Conservation (phyloP, 352 stramenopile genomes). For the Phytophthora pseudosyringae region DNA sequence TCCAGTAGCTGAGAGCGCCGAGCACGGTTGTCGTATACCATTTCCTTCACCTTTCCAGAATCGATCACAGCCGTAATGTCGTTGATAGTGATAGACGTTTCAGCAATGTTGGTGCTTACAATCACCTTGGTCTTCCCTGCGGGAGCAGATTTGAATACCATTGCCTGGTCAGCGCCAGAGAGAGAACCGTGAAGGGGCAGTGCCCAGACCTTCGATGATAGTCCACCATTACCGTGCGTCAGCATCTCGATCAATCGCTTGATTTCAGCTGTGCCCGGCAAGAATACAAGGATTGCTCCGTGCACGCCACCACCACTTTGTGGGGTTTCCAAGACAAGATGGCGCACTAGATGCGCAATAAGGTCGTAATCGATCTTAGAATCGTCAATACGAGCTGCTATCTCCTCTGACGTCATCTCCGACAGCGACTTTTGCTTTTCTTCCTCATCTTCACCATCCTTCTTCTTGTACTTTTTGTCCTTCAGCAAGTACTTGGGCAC, state of each 20-base stretch:
- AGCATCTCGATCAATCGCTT: slow-evolving; percentile 78
- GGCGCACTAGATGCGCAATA: slow-evolving; percentile 82
- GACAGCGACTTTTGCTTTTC: slow-evolving; percentile 38
- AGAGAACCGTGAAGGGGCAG: slow-evolving; percentile 82
- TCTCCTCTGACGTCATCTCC: slow-evolving; percentile 48
- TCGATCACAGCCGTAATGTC: slow-evolving; percentile 90
- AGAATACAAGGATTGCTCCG: slow-evolving; percentile 84
- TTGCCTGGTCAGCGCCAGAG: slow-evolving; percentile 71
- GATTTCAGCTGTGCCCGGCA: slow-evolving; percentile 85
- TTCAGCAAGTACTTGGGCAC: slow-evolving; percentile 65
- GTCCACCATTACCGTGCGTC: slow-evolving; percentile 30
- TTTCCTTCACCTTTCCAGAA: slow-evolving; percentile 88
- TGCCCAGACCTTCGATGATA: slow-evolving; percentile 66
- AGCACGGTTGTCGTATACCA: slow-evolving; percentile 83
- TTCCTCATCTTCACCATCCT: slow-evolving; percentile 30
- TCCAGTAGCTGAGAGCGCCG: slow-evolving; percentile 82
- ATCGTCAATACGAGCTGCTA: slow-evolving; percentile 87
- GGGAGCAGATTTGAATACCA: slow-evolving; percentile 72
- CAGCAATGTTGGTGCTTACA: slow-evolving; percentile 89
- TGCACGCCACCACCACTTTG: slow-evolving; percentile 14
- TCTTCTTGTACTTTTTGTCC: slow-evolving; percentile 62
- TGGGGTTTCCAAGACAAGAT: slow-evolving; percentile 58
- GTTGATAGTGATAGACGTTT: slow-evolving; percentile 91
- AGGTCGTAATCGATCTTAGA: slow-evolving; percentile 95
- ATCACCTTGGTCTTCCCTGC: slow-evolving; percentile 85